Percentiles rank a stretch among this genome's conserved stretches.
phyloP scores from a whole-genome alignment of 352 stramenopile genomes.

The Peronosclerospora sorghi region DNA sequence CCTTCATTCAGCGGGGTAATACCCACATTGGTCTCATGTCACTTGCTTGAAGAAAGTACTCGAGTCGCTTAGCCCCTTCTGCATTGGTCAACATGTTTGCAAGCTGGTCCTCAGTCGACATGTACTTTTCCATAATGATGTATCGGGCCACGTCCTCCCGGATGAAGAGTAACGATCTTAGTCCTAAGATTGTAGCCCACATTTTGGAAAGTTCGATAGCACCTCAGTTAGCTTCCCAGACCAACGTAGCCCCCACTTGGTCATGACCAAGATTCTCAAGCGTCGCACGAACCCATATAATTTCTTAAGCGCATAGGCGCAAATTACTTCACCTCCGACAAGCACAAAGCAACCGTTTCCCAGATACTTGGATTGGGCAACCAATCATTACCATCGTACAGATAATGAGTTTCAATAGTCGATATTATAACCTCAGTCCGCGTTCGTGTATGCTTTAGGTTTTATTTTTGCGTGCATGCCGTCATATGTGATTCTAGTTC shows the following conservation, averaged over 20 bases:
- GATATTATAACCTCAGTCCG: background rate
- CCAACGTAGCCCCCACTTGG: too few relatives aligned
- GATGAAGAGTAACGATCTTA: background rate
- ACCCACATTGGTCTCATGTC: background rate
- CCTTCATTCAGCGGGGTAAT: too few relatives aligned
- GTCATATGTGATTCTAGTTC: background rate
- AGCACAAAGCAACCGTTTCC: background rate
- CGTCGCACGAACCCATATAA: background rate
- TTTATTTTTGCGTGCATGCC: background rate
- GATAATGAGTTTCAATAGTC: background rate
- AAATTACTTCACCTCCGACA: background rate
- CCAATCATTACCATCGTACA: background rate
- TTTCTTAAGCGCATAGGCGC: background rate
- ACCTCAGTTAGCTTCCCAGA: background rate
- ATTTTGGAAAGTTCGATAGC: background rate
- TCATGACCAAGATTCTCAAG: background rate
- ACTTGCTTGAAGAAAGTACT: background rate
- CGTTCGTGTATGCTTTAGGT: background rate
- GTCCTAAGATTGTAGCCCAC: background rate
- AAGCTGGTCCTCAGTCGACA: background rate
- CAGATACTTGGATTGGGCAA: background rate
- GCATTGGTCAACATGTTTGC: background rate
- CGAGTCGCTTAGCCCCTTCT: background rate
- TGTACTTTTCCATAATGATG: background rate
- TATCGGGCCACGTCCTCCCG: background rate